These are phyloP conservation scores for Tilletia caries DNA, from an alignment of 1,284 basidiomycete species.

Conservation along the genomic window DNA sequence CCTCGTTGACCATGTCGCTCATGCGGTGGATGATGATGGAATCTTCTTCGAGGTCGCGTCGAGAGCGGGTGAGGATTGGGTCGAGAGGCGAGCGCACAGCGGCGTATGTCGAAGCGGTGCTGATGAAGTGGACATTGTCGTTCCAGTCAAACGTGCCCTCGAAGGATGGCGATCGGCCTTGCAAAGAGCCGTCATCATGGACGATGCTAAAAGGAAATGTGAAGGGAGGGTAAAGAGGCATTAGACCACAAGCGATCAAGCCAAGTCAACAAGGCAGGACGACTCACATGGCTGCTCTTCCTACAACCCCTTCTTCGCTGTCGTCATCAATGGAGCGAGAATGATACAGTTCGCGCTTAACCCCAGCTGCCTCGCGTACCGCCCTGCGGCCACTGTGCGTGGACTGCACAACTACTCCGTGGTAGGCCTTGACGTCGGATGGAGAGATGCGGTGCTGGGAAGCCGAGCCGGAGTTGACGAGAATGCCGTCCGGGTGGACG, in stretches of 20 bases:
- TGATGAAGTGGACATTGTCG: slow-evolving; percentile 40
- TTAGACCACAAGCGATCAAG: not conserved
- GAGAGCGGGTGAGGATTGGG: not conserved
- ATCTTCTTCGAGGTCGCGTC: slow-evolving; percentile 19
- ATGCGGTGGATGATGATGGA: slow-evolving; percentile 36
- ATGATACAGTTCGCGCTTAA: slow-evolving; percentile 28
- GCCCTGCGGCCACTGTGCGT: slow-evolving; percentile 26
- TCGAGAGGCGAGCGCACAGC: not conserved
- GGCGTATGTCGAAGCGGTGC: slow-evolving; percentile 26
- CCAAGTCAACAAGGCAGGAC: not conserved
- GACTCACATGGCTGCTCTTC: slow-evolving; percentile 37
- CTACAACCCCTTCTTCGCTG: slow-evolving; percentile 32
- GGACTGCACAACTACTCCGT: slow-evolving; percentile 41
- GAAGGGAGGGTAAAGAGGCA: not conserved
- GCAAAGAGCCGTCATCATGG: slow-evolving; percentile 33
- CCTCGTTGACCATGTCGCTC: slow-evolving; percentile 31
- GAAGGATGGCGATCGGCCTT: slow-evolving; percentile 26
- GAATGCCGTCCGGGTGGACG: slow-evolving; percentile 40
- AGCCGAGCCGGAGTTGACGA: slow-evolving; percentile 27
- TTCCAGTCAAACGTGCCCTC: slow-evolving; percentile 44
- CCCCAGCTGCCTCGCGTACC: slow-evolving; percentile 35
- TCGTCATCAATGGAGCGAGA: slow-evolving; percentile 14
- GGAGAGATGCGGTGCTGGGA: slow-evolving; percentile 26
- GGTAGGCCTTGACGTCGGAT: slow-evolving; percentile 42
- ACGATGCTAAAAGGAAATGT: slow-evolving; percentile 22